Evolutionary conservation across 176 grass and related monocot species (phyloP).

Genomic region (Carex parvula): DNA sequence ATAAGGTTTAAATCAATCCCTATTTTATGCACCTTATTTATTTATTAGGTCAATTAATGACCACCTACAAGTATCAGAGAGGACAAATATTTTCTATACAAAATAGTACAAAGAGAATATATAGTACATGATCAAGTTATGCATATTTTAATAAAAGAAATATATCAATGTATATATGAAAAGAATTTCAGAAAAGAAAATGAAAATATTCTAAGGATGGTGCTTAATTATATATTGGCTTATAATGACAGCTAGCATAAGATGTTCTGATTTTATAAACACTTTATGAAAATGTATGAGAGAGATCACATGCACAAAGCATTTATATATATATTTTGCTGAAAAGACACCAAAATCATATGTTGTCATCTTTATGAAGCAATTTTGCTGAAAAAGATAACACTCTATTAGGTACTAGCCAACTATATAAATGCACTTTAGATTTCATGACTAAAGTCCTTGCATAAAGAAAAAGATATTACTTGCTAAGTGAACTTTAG

Average conservation of each 20-base stretch:
- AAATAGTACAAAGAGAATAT: background rate
- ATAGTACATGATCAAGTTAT: background rate
- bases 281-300: background rate
- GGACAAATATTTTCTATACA: background rate
- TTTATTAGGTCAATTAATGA: background rate
- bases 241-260: background rate
- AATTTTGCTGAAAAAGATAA: background rate
- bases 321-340: background rate
- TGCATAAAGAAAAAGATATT: background rate
- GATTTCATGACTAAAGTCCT: background rate
- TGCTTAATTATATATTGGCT: background rate
- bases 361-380: background rate
- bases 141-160: background rate
- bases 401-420: background rate
- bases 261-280: background rate
- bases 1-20: background rate
- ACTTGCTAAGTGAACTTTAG: background rate
- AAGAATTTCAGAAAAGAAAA: background rate
- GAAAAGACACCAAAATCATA: background rate
- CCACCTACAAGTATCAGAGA: background rate
- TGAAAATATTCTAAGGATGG: background rate
- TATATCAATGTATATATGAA: background rate
- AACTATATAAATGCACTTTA: constrained; percentile 8
- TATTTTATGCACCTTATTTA: too few relatives aligned
- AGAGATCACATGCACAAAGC: background rate